A percentile compares a stretch with the other conserved stretches of the same genome.
These are phyloP conservation scores for Geotrichum siamense DNA, from an alignment of 1,139 yeast genomes.

Conservation along the genomic window DNA sequence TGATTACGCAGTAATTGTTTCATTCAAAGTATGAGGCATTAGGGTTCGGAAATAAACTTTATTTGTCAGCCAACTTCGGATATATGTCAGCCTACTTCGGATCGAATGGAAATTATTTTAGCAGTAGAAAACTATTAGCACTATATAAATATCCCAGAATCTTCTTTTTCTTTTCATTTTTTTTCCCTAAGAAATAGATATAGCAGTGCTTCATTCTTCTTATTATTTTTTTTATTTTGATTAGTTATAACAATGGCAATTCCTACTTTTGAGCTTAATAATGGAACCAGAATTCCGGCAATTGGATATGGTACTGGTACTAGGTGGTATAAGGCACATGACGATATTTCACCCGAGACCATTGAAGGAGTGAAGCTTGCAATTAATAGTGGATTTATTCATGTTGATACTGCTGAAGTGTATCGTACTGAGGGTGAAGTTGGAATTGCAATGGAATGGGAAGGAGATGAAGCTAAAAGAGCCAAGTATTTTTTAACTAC, in stretches of 20 bases:
- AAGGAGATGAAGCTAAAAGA: conserved; percentile 36
- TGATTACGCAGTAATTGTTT: no score
- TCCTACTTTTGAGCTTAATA: conserved; percentile 25
- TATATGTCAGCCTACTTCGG: no score
- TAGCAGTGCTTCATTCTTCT: no score
- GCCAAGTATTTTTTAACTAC: conserved; percentile 46
- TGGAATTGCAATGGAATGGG: conserved; percentile 40
- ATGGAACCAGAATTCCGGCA: conserved; percentile 37
- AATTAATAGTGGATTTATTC: conserved; percentile 41
- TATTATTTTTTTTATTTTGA: no score
- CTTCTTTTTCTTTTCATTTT: no score
- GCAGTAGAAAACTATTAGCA: no score
- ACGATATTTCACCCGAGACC: conserved; percentile 27
- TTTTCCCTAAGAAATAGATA: no score
- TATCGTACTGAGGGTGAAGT: conserved; percentile 58
- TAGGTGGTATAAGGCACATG: conserved; percentile 41
- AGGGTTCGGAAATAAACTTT: no score
- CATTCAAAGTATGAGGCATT: no score
- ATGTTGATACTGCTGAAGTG: conserved; percentile 60
- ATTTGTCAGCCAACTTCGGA: no score
- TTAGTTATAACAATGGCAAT: conserved; percentile 21
- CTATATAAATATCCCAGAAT: no score
- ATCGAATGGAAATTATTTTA: no score
- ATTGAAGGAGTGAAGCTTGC: conserved; percentile 46
- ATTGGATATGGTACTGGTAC: conserved; percentile 59